phyloP scores from a whole-genome alignment of 257 asterid species.

The Avicennia marina region DNA sequence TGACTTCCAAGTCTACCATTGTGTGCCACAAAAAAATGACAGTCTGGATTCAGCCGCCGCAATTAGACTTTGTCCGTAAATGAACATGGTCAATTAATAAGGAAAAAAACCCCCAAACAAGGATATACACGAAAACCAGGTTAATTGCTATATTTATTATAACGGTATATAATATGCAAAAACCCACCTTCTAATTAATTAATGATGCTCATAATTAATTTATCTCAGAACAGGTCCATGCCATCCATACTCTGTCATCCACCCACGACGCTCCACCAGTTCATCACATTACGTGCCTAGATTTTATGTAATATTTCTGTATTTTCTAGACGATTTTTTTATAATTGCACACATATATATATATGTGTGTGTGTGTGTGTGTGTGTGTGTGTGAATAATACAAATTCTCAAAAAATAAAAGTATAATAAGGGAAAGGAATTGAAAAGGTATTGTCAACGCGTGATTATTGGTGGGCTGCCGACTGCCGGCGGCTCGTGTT shows the following conservation, averaged over 20 bases:
- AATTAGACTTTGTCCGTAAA: neutral
- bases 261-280: constrained; percentile 19
- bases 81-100: neutral
- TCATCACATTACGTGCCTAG: constrained; percentile 8
- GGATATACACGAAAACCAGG: constrained; percentile 20
- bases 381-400: too few species aligned
- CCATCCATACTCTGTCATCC: constrained; percentile 23
- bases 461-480: constrained; percentile 23
- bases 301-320: too few species aligned
- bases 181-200: constrained; percentile 15
- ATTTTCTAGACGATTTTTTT: too few species aligned
- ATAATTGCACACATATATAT: too few species aligned
- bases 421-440: neutral
- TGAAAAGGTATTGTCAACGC: neutral
- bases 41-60: neutral
- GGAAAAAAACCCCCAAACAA: constrained; percentile 14
- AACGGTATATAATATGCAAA: neutral
- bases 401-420: neutral
- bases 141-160: constrained; percentile 8
- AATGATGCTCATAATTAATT: neutral
- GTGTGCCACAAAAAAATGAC: too few species aligned
- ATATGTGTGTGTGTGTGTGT: too few species aligned
- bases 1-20: too few species aligned
- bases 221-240: constrained; percentile 19
- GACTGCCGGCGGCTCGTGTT: constrained; percentile 41